Evolutionary conservation across 78 protist genomes (phyloP).

Genomic region (Creolimax fragrantissima): DNA sequence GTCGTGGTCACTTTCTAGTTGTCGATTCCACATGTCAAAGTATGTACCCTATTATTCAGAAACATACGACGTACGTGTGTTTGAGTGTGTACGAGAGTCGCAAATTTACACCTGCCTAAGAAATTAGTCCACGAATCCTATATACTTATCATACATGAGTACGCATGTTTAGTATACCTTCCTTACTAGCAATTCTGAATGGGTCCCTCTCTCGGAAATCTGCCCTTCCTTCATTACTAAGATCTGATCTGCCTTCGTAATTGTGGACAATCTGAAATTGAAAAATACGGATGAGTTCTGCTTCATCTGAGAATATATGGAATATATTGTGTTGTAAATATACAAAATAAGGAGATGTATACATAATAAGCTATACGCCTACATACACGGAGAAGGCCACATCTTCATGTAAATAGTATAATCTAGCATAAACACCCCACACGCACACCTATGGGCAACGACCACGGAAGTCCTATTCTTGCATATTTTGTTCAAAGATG

Average conservation of each 20-base stretch:
- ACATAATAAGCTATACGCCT: background rate
- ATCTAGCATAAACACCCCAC: no score
- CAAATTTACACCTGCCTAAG: background rate
- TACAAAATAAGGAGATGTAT: background rate
- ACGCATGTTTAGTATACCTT: background rate
- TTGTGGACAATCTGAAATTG: slow-evolving; percentile 11
- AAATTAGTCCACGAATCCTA: background rate
- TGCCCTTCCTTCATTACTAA: slow-evolving; percentile 19
- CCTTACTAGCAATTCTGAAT: background rate
- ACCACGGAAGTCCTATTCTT: slow-evolving; percentile 14
- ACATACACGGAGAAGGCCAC: background rate
- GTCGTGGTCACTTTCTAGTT: background rate
- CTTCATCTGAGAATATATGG: background rate
- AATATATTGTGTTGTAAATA: background rate
- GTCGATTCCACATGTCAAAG: background rate
- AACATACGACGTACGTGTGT: background rate
- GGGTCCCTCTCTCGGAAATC: background rate
- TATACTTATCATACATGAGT: background rate
- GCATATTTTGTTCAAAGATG: background rate
- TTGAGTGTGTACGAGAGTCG: background rate
- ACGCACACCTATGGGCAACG: slow-evolving; percentile 42
- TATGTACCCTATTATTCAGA: background rate
- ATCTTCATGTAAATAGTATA: background rate
- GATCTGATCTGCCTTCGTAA: slow-evolving; percentile 18
- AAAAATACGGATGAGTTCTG: background rate